A percentile compares a stretch with the other conserved stretches of the same genome.
phyloP scores from a whole-genome alignment of 2,329 filamentous ascomycete species.

The Neonectria coccinea region DNA sequence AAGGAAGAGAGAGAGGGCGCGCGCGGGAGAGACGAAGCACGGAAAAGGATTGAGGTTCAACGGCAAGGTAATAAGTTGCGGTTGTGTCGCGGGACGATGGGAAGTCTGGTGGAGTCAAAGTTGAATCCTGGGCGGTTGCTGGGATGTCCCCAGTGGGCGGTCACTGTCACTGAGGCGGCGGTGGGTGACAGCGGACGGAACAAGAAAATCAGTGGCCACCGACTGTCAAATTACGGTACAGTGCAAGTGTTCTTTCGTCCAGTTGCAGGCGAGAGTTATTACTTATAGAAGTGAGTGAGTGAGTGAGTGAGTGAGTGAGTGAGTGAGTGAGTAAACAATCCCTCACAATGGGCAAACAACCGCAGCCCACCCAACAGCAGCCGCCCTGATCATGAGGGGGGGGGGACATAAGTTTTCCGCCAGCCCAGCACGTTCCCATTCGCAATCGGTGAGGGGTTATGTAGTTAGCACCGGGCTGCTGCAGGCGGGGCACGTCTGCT shows the following conservation, averaged over 20 bases:
- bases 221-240: neutral
- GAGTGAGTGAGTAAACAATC: neutral
- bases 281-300: neutral
- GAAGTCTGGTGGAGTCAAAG: slow-evolving; percentile 20
- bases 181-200: neutral
- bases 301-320: too few species aligned
- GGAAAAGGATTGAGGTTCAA: slow-evolving; percentile 18
- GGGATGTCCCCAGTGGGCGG: slow-evolving; percentile 4
- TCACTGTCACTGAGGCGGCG: neutral
- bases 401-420: neutral
- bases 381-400: neutral
- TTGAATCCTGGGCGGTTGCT: slow-evolving; percentile 21
- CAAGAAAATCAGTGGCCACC: neutral
- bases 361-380: too few species aligned
- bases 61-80: neutral
- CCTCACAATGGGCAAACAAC: neutral
- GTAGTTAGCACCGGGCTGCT: neutral
- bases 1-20: too few species aligned
- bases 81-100: slow-evolving; percentile 20
- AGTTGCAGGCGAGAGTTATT: too few species aligned
- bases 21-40: slow-evolving; percentile 3
- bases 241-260: neutral
- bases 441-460: neutral
- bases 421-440: neutral
- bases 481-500: neutral